Evolutionary conservation across 805 yeast species (phyloP).

Genomic region (Kazachstania bromeliacearum): DNA sequence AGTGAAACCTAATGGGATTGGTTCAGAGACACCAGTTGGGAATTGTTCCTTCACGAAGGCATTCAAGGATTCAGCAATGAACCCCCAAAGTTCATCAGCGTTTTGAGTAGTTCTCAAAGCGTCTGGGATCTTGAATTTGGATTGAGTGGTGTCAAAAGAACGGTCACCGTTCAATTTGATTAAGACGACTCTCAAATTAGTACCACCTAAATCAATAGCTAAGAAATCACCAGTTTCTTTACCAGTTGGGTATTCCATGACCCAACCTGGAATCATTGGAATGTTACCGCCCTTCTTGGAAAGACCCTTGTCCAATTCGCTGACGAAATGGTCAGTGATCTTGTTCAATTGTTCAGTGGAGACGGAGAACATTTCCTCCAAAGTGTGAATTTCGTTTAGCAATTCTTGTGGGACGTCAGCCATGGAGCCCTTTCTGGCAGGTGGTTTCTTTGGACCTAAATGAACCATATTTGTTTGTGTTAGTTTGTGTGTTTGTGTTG

Average conservation of each 20-base stretch:
- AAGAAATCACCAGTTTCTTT: conserved; percentile 79
- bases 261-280: conserved; percentile 98
- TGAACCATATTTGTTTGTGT: conserved; percentile 48
- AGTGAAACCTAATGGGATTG: conserved; percentile 84
- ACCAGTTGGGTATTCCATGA: conserved; percentile 87
- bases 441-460: conserved; percentile 77
- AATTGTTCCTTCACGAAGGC: conserved; percentile 56
- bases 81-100: conserved; percentile 65
- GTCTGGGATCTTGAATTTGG: conserved; percentile 74
- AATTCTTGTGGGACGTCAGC: conserved; percentile 59
- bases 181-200: conserved; percentile 86
- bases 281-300: conserved; percentile 70
- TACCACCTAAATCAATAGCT: conserved; percentile 96
- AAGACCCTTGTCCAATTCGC: conserved; percentile 76
- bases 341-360: conserved; percentile 48
- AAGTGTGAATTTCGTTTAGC: conserved; percentile 44
- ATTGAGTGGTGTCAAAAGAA: conserved; percentile 77
- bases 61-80: conserved; percentile 74
- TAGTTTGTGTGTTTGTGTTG: not conserved
- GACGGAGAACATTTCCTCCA: conserved; percentile 57
- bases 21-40: conserved; percentile 55
- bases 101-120: conserved; percentile 67
- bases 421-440: conserved; percentile 62
- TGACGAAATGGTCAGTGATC: conserved; percentile 66
- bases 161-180: conserved; percentile 77